Conservation (phyloP, 139 green algal species). For the Nannochloris sp. region DNA sequence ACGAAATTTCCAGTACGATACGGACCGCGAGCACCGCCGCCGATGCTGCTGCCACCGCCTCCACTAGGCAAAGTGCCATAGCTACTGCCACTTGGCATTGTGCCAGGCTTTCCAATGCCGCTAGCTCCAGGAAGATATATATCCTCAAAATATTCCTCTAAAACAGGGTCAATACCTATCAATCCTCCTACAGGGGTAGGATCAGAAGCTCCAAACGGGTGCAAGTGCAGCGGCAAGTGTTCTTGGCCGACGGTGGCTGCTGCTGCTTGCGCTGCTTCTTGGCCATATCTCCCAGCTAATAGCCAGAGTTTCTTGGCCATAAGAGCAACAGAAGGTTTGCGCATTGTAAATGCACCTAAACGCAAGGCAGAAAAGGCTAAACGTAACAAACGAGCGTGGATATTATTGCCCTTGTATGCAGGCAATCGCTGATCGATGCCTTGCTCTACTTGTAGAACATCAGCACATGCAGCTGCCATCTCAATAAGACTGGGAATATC, state of each 20-base stretch:
- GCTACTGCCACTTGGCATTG: too few species aligned
- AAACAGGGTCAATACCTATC: too few species aligned
- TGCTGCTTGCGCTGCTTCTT: not conserved
- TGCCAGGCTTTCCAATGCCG: too few species aligned
- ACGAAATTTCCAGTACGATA: too few species aligned
- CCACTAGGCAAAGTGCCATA: too few species aligned
- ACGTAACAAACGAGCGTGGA: not conserved
- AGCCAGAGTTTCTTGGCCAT: constrained; percentile 13
- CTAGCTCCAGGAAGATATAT: too few species aligned
- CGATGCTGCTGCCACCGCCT: not conserved
- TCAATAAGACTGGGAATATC: too few species aligned
- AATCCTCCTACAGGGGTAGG: not conserved
- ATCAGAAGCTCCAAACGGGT: not conserved
- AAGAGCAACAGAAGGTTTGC: constrained; percentile 1
- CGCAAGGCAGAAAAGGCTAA: not conserved
- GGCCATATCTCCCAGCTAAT: constrained; percentile 13
- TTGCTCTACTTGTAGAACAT: not conserved
- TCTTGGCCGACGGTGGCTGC: not conserved
- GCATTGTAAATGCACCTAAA: not conserved
- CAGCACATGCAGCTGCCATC: not conserved
- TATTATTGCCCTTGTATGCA: constrained; percentile 10
- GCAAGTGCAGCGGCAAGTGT: not conserved
- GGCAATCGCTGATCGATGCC: not conserved
- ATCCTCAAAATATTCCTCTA: too few species aligned
- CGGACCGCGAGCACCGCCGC: not conserved